Evolutionary conservation across 2,329 filamentous ascomycete species (phyloP).

Genomic region (Leptosphaerulina australis): DNA sequence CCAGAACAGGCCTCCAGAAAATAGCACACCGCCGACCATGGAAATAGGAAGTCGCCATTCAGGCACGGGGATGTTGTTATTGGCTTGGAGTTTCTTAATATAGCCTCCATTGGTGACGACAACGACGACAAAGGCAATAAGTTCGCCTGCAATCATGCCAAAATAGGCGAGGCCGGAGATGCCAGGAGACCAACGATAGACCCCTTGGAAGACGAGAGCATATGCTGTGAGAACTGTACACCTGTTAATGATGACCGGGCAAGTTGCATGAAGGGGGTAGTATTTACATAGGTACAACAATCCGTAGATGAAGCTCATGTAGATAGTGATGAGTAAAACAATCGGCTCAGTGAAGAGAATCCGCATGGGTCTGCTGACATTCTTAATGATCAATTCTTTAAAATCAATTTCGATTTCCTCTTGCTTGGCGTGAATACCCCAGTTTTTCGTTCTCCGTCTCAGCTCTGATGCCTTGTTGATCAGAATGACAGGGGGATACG

Average conservation of each 20-base stretch:
- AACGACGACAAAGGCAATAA: constrained; percentile 70
- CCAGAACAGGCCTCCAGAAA: constrained; percentile 29
- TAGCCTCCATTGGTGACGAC: constrained; percentile 70
- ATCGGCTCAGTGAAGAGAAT: constrained; percentile 59
- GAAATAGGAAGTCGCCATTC: constrained; percentile 64
- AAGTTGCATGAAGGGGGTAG: neutral
- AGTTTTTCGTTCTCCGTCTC: constrained; percentile 62
- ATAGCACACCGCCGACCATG: constrained; percentile 59
- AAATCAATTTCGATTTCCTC: constrained; percentile 62
- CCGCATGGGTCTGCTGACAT: constrained; percentile 58
- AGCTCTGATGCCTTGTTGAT: constrained; percentile 62
- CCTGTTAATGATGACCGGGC: neutral
- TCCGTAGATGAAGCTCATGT: constrained; percentile 52
- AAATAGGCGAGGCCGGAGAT: constrained; percentile 81
- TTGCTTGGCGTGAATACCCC: constrained; percentile 66
- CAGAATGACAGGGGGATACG: constrained; percentile 64
- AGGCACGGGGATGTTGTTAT: constrained; percentile 59
- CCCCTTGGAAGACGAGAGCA: constrained; percentile 74
- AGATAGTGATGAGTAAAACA: constrained; percentile 55
- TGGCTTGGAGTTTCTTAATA: constrained; percentile 53
- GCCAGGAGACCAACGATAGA: constrained; percentile 73
- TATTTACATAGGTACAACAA: constrained; percentile 7
- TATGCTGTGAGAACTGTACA: constrained; percentile 78
- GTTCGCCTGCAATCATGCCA: constrained; percentile 77
- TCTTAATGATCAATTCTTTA: constrained; percentile 57